Evolutionary conservation across 192 early-diverging fungal species (phyloP).

Genomic region (Podochytrium sp.): DNA sequence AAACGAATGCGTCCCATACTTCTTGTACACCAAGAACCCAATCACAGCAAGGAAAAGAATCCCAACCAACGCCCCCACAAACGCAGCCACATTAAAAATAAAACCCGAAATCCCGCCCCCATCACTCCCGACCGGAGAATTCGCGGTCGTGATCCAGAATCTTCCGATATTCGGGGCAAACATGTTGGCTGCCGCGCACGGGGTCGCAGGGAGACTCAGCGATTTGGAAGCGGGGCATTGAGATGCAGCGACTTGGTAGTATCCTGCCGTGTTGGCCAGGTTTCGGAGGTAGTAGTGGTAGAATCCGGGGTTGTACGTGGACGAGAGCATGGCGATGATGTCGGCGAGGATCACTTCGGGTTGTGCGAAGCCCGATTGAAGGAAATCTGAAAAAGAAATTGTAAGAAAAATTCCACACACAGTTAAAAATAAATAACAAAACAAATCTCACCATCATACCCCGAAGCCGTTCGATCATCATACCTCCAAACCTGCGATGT

Average conservation of each 20-base stretch:
- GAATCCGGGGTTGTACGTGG: neutral
- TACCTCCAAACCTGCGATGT: constrained; percentile 11
- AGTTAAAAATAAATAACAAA: neutral
- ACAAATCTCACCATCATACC: neutral
- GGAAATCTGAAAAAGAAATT: constrained; percentile 3
- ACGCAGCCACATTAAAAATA: neutral
- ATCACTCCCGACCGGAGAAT: neutral
- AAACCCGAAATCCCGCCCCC: neutral
- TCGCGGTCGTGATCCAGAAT: neutral
- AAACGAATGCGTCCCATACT: neutral
- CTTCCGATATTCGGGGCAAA: neutral
- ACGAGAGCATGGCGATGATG: neutral
- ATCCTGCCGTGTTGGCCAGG: neutral
- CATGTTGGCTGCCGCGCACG: neutral
- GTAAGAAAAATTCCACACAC: neutral
- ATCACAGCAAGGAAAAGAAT: neutral
- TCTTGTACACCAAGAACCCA: neutral
- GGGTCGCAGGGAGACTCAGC: neutral
- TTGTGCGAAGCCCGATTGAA: constrained; percentile 3
- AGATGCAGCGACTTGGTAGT: neutral
- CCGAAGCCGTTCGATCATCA: constrained; percentile 2
- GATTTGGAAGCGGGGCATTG: neutral
- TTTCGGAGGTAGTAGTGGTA: neutral
- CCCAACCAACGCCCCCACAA: neutral
- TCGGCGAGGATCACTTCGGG: constrained; percentile 2